Evolutionary conservation across 768 basidiomycete genomes (phyloP), one percentile per base, ranked within the genome.

Genomic region (Cubamyces lactineus): DNA sequence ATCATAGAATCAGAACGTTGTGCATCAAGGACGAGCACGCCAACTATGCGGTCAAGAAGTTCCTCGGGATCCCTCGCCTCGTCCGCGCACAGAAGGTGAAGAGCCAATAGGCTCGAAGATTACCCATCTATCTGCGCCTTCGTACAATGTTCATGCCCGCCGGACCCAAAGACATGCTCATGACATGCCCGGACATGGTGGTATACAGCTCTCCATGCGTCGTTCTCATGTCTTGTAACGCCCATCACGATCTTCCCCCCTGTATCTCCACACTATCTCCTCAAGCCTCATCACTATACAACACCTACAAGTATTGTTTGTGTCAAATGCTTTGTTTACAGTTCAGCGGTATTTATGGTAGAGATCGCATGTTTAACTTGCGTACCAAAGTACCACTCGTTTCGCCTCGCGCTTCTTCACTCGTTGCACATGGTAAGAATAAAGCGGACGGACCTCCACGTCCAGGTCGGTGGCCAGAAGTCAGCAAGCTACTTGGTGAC

Each of bases 21-120:
- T 86, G 84, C 70, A 74, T 84, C 65, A 88, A 88, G 66, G 86
- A 87, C 66, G 77, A 81, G 61, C 79, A 82, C 50, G 72, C 77
- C 42, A 80, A 83, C 28, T 88, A 80, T 61, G 72, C 71, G 7
- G 66, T 88, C 26, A 71, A 63, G 2, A 76, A 77, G 57, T 66
- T 69, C 38, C 70, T 77, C 50, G 81, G 84, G 12, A 73, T 89
- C 5, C 87, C 87, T 19, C 59, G 66, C 19, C 41, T 72, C 6
- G 16, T 55, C n/a, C 67, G 71, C 7, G 55, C 53, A 16, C n/a
- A 26, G 30, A 64, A 59, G 53, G 41, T 53, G 15, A 70, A 66
- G 65, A 60, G 42, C 5, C 48, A 49, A 23, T 49, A 48, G 47
- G 26, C 21, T 48, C 9, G 26, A 26, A 49, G 23, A 23, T 21